Evolutionary conservation across 495 filamentous ascomycete species (phyloP), one percentile per base, ranked within the genome.

Genomic region (Hypoxylon perforatum): DNA sequence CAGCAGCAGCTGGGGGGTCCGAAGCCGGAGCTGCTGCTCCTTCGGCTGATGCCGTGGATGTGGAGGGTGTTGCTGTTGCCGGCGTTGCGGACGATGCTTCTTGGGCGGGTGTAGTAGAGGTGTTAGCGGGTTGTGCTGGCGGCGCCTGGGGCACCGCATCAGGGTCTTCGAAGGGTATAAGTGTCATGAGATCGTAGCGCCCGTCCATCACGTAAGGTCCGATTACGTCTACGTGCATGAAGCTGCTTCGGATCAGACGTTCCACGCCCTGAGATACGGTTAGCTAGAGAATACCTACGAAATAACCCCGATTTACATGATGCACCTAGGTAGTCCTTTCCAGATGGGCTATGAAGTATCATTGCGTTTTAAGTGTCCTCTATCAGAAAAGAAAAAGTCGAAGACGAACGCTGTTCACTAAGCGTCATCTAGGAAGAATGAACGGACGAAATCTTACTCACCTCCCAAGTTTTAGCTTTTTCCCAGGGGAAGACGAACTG

Each of bases 401-500:
- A 50, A 21, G 42, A 35, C 5, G n/a, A 42, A 23, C 19, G 14
- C 30, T 15, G 25, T 41, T 10, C 14, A 6, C 42, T 15, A 7
- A 12, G 19, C 39, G 12, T 18, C 19, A 28, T 11, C 12, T 48
- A 21, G 3, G 8, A 8, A 14, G 39, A 17, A 67, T n/a, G 8
- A 33, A 18, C 36, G 12, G 23, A 44, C 1, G 35, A 38, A 30
- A 25, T 15, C 7, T 33, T 11, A 73, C 84, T 75, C 73, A 87
- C 86, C 76, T 80, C 80, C 88, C 88, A 90, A 4, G 83, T 88
- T 64, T 85, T 84, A 65, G 84, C 89, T n/a, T 88, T 73, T 63
- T 89, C 81, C 73, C 83, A 90, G 4, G 88, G 88, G 61, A 89
- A 90, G 57, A 80, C 78, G 71, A 86, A 90, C 60, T 89, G 88